Evolutionary conservation across 192 early-diverging fungal genomes (phyloP).

Genomic region (Haplosporangium gracile): DNA sequence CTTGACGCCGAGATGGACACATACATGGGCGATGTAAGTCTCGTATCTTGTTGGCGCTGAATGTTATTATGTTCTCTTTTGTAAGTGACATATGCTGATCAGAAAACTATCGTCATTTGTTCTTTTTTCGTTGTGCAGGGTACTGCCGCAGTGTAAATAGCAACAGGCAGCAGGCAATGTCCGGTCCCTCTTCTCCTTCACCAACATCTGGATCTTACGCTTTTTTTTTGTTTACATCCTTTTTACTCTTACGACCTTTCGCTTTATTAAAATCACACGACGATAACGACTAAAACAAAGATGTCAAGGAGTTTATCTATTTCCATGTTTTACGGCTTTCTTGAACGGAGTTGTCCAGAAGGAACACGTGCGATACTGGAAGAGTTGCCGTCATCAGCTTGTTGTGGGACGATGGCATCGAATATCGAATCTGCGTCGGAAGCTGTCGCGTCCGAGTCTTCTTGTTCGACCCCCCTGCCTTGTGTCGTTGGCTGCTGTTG

Average conservation of each 20-base stretch:
- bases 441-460: neutral
- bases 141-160: neutral
- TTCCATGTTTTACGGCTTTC: neutral
- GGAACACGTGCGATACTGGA: neutral
- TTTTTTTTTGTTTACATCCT: neutral
- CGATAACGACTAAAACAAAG: neutral
- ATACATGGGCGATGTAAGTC: conserved; percentile 63
- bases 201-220: neutral
- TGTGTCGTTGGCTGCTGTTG: neutral
- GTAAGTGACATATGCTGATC: neutral
- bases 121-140: neutral
- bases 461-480: neutral
- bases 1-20: conserved; percentile 70
- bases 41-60: neutral
- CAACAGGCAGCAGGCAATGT: neutral
- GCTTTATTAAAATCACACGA: neutral
- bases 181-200: neutral
- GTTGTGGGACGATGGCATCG: neutral
- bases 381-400: neutral
- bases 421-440: neutral
- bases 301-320: too few relatives aligned
- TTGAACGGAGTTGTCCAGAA: neutral
- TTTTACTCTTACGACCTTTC: neutral
- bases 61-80: neutral
- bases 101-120: neutral